Evolutionary conservation across 1,284 basidiomycete species (phyloP), one percentile per base, ranked within the genome.

Genomic region (Coniophora puteana): DNA sequence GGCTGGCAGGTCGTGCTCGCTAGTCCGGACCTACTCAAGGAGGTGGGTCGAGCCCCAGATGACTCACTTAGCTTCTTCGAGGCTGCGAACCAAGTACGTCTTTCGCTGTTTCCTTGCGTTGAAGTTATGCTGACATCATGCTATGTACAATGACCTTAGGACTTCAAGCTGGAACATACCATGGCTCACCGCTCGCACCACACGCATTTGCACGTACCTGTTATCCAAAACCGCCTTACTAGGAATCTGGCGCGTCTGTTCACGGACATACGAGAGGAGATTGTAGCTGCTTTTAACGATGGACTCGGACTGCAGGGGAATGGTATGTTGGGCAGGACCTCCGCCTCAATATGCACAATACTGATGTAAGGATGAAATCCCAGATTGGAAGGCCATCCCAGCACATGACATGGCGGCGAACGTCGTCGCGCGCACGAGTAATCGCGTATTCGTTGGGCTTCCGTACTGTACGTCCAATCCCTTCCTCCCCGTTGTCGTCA

Each of bases 1-100:
- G 47, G 51, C 26, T 76, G 72, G 74, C 41, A 61, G 0, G 59
- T 77, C 13, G 27, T 76, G 17, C 43, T 72, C 2, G n/a, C n/a
- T n/a, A 62, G 54, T 5, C 55, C 46, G 0, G 47, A 57, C 16
- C 48, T 63, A 16, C 52, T 70, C 5, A 66, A 74, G 5, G 73
- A 77, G 30, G 34, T 76, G 10, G 52, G 62, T 2, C 65, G 52
- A 23, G 63, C 66, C 1, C 52, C 61, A 0, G 68, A 69, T 16
- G 63, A 68, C 12, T 46, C 55, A 3, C 41, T 75, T 6, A 72
- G 68, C 0, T 58, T 66, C 26, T 12, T 44, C 0, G 63, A 61
- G 12, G 68, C 62, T 0, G 25, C 51, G 2, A 44, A 54, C 10
- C 66, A 69, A 7, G 72, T 69, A 40, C 32, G 56, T 36, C 14